A percentile compares a stretch with the other conserved stretches of the same genome.
Evolutionary conservation across 192 early-diverging fungal species (phyloP).

Genomic region (Backusella tarrabulga): DNA sequence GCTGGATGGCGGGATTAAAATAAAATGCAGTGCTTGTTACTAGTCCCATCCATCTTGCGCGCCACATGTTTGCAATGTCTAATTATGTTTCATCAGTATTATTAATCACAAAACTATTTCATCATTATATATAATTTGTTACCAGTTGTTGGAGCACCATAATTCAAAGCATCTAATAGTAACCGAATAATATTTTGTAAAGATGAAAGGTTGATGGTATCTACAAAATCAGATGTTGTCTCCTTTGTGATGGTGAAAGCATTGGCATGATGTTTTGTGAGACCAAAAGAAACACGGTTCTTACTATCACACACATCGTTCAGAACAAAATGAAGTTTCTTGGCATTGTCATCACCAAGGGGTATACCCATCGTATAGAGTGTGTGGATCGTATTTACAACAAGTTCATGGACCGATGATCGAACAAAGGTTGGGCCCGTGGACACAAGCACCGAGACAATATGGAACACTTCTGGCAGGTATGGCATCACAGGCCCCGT

Average conservation of each 20-base stretch:
- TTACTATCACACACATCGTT: slow-evolving; percentile 78
- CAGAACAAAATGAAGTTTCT: slow-evolving; percentile 58
- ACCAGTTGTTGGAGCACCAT: slow-evolving; percentile 62
- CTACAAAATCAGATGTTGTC: slow-evolving; percentile 42
- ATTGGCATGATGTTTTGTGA: slow-evolving; percentile 61
- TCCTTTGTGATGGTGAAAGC: slow-evolving; percentile 61
- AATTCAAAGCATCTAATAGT: slow-evolving; percentile 60
- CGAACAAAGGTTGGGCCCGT: slow-evolving; percentile 80
- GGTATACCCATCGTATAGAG: slow-evolving; percentile 57
- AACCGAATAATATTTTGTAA: slow-evolving; percentile 55
- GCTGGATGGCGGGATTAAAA: slow-evolving; percentile 89
- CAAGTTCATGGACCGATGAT: slow-evolving; percentile 83
- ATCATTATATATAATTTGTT: background rate
- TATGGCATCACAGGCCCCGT: slow-evolving; percentile 61
- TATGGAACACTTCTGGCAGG: slow-evolving; percentile 82
- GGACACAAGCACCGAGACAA: slow-evolving; percentile 78
- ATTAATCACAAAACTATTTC: background rate
- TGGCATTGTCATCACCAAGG: slow-evolving; percentile 45
- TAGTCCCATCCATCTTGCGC: slow-evolving; percentile 88
- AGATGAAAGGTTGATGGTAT: slow-evolving; percentile 42
- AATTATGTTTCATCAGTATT: background rate
- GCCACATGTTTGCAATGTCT: slow-evolving; percentile 79
- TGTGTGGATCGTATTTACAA: slow-evolving; percentile 86
- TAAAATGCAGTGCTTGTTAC: slow-evolving; percentile 90
- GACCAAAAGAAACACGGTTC: slow-evolving; percentile 71